Evolutionary conservation across 2,329 filamentous ascomycete species (phyloP), one percentile per base, ranked within the genome.

Genomic region (Plectosphaerella plurivora): DNA sequence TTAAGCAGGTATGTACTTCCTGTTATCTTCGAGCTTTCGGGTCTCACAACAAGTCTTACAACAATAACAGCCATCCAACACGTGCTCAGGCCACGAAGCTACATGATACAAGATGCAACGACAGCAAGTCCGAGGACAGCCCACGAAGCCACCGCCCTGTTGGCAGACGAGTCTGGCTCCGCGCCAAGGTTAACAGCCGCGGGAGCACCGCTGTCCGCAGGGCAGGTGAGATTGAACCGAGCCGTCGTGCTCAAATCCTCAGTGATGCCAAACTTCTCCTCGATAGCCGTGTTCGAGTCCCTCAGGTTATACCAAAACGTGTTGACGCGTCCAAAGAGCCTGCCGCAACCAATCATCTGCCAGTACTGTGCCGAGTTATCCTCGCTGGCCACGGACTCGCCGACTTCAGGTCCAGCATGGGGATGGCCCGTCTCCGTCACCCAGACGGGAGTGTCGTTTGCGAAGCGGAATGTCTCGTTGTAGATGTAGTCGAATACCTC

Each of bases 361-460:
- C 83, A 88, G 75, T 84, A 88, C 56, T 71, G 73, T 72, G 83
- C 75, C 54, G 84, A 81, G 63, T 87, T 87, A 24, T 72, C 66
- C 28, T 77, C 67, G 56, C 73, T 79, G 48, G 85, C 65, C 9
- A 78, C 73, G 50, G 79, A 83, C 70, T 49, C 77, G 77, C 52
- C 67, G 57, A 50, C 71, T 73, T 53, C 68, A 64, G 33, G 67
- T 73, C 81, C 81, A 18, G 63, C 61, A n/a, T 74, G 70, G 37
- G 81, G 80, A 78, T 78, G 83, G 51, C 79, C 80, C 18, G 77
- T 81, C 70, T 83, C 79, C 9, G 76, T 78, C 42, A 80, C 65
- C 63, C 72, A 75, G 51, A 78, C 71, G 52, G 66, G 69, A 61
- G 72, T 71, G 53, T 66, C 66, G 14, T 62, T 60, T 54, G 73